Evolutionary conservation across 371 early-diverging fungal genomes (phyloP), one percentile per base, ranked within the genome.

Genomic region (Haplosporangium sp.): DNA sequence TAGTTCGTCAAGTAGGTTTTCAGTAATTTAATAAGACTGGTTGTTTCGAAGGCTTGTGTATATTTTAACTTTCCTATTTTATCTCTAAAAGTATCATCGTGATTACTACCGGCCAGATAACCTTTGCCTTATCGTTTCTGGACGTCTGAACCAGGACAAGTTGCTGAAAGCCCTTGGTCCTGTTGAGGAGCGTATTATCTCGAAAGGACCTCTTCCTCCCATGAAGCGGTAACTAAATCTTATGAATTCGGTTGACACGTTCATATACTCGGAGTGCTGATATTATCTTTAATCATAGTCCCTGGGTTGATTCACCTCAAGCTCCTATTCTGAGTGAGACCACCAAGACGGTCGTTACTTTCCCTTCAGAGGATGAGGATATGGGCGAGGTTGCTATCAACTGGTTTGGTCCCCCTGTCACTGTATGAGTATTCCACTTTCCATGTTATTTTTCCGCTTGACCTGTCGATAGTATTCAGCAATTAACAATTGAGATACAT

Each of bases 61-160:
- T 27, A 27, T 48, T 34, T 47, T 50, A 50, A 50, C 19, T 17
- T 5, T 50, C 17, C 5, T 5, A 50, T 17, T 50, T 4, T 50
- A 17, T 62, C 38, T 47, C 35, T 42, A 13, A 17, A 69, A 91
- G 91, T 92, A 90, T 67, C 92, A 92, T 57, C 72, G 85, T 42
- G 84, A 85, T 13, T 92, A 91, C 81, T 92, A 92, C 73, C 89
- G 91, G 57, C 91, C 92, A 13, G 91, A 92, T 53, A 92, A 91
- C 70, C 85, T 92, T 45, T 92, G 91, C 62, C 72, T 92, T 34
- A 86, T 91, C 52, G 82, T 92, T 44, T 90, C 90, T 6, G 92
- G 92, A 55, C 85, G 86, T 9, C 76, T 91, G 3, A 85, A 86
- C 44, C 85, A 89, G 62, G 71, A 74, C 15, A 84, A 84, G 37